Evolutionary conservation across 768 basidiomycete genomes (phyloP).

Genomic region (Agrocybe praecox): DNA sequence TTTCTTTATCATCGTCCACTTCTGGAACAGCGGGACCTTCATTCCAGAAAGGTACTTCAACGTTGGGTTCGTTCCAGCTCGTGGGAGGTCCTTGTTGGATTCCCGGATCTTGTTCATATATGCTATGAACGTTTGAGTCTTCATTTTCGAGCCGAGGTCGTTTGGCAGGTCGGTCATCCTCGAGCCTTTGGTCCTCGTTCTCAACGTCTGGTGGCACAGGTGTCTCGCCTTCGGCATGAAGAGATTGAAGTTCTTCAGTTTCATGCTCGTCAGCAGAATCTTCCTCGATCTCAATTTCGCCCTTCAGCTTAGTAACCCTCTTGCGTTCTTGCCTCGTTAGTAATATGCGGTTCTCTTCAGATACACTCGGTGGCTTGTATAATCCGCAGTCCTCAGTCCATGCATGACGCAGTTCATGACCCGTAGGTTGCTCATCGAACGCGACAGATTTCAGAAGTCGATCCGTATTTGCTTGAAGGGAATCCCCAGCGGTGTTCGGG

Average conservation of each 20-base stretch:
- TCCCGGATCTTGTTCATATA: not conserved
- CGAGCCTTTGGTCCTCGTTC: not conserved
- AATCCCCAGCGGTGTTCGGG: not conserved
- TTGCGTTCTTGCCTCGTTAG: constrained; percentile 44
- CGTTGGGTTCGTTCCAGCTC: not conserved
- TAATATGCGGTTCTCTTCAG: constrained; percentile 33
- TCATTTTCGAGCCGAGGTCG: constrained; percentile 8
- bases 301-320: constrained; percentile 12
- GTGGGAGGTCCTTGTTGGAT: not conserved
- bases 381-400: not conserved
- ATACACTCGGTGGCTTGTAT: not conserved
- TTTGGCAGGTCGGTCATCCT: constrained; percentile 13
- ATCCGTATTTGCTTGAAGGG: not conserved
- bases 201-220: no score
- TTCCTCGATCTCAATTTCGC: not conserved
- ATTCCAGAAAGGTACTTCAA: not conserved
- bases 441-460: constrained; percentile 7
- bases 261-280: not conserved
- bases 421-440: not conserved
- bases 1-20: constrained; percentile 20
- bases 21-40: not conserved
- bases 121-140: no score
- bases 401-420: not conserved
- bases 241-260: not conserved
- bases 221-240: not conserved